Evolutionary conservation across 768 basidiomycete species (phyloP).

Genomic region (Agrocybe praecox): DNA sequence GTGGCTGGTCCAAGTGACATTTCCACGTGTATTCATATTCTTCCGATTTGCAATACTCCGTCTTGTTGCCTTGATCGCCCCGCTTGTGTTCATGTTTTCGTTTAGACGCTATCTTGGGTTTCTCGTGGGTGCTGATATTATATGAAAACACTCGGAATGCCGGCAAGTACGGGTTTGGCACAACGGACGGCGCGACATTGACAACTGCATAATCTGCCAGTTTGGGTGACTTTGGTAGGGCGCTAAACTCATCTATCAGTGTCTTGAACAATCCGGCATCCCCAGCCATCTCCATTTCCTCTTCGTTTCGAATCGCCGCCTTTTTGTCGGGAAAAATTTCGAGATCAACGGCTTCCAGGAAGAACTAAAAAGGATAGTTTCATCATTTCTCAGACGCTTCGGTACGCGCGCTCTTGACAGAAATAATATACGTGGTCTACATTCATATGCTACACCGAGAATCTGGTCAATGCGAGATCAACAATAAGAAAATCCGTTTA

Average conservation of each 20-base stretch:
- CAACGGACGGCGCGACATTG: conserved; percentile 80
- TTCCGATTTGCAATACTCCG: conserved; percentile 47
- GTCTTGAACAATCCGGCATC: conserved; percentile 51
- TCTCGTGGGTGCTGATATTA: conserved; percentile 66
- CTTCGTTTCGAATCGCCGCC: conserved; percentile 12
- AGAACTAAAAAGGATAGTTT: conserved; percentile 43
- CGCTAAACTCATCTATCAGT: conserved; percentile 65
- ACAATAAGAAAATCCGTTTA: not conserved
- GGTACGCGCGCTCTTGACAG: not conserved
- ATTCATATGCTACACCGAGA: conserved; percentile 69
- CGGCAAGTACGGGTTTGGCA: conserved; percentile 87
- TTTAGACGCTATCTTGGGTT: conserved; percentile 27
- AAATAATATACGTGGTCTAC: conserved; percentile 64
- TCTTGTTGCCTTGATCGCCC: conserved; percentile 46
- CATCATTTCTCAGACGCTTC: conserved; percentile 8
- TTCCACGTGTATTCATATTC: conserved; percentile 63
- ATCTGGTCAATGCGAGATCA: conserved; percentile 15
- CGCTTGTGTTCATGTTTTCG: conserved; percentile 53
- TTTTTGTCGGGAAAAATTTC: conserved; percentile 35
- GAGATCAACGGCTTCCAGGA: conserved; percentile 58
- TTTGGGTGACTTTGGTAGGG: conserved; percentile 54
- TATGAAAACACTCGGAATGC: conserved; percentile 81
- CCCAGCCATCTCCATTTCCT: conserved; percentile 12
- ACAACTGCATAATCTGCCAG: conserved; percentile 69
- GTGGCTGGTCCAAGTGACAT: conserved; percentile 60